Evolutionary conservation across 306 rosid genomes (phyloP).

Genomic region (Pterocarpus macrocarpus): DNA sequence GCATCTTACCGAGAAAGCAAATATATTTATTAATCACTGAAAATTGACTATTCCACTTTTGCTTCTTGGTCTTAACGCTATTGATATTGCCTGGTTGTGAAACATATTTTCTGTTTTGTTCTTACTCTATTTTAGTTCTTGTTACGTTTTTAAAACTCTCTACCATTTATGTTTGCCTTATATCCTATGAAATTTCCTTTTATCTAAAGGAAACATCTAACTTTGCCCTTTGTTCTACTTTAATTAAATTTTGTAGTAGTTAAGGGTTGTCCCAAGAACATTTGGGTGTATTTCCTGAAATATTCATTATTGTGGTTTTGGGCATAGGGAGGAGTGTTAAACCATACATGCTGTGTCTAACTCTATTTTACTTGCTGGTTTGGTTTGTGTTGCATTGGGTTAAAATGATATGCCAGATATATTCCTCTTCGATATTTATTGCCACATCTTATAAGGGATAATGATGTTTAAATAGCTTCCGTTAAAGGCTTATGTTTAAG

Average conservation of each 20-base stretch:
- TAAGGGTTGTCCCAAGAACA: background rate
- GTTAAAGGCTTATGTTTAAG: background rate
- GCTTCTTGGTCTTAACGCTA: background rate
- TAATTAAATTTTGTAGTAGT: too few species aligned
- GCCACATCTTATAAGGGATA: background rate
- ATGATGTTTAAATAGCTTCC: constrained; percentile 10
- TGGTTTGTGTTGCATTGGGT: background rate
- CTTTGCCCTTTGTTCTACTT: background rate
- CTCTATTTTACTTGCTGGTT: background rate
- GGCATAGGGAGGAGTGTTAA: background rate
- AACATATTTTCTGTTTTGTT: too few species aligned
- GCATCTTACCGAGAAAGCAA: background rate
- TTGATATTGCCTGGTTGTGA: background rate
- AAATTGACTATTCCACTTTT: background rate
- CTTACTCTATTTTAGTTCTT: background rate
- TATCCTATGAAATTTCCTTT: background rate
- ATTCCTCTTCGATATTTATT: background rate
- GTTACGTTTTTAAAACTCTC: background rate
- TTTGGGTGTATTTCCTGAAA: background rate
- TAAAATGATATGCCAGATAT: background rate
- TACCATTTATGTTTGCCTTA: background rate
- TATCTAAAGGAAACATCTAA: background rate
- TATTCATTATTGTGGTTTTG: background rate
- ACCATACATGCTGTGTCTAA: background rate
- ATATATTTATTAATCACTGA: background rate